Conservation (phyloP, 192 early-diverging fungal species). For the Powellomyces hirtus region DNA sequence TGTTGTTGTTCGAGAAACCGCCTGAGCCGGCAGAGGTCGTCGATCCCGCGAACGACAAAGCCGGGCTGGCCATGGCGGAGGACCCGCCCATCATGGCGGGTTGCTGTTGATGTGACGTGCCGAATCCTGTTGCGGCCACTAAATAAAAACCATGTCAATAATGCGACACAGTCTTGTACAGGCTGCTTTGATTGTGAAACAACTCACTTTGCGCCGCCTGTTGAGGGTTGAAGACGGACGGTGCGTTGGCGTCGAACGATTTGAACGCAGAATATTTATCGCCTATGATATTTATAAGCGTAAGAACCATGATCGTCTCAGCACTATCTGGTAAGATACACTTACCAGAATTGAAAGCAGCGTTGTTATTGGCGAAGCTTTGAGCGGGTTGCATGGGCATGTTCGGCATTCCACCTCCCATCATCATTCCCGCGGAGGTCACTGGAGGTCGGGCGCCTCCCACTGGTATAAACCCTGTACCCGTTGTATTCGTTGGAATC, state of each 20-base stretch:
- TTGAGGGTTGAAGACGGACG: conserved; percentile 20
- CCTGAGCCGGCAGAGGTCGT: neutral
- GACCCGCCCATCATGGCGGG: neutral
- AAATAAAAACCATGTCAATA: neutral
- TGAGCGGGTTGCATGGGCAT: neutral
- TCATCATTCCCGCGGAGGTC: neutral
- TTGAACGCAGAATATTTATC: conserved; percentile 38
- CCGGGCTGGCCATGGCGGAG: conserved; percentile 4
- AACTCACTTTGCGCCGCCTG: neutral
- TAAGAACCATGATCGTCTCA: neutral
- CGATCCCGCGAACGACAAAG: conserved; percentile 11
- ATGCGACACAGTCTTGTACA: neutral
- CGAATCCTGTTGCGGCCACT: neutral
- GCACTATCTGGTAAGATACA: no score
- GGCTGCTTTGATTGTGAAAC: neutral
- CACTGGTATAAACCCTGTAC: conserved; percentile 22
- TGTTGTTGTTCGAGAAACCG: neutral
- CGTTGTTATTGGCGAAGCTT: neutral
- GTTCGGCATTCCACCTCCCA: conserved; percentile 1
- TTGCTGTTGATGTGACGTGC: conserved; percentile 2
- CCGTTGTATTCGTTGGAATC: conserved; percentile 10
- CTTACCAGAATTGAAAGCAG: neutral
- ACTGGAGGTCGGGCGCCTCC: conserved; percentile 8
- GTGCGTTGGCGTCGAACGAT: conserved; percentile 14
- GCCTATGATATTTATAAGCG: neutral